Evolutionary conservation across 768 basidiomycete species (phyloP).

Genomic region (Cystofilobasidium macerans): DNA sequence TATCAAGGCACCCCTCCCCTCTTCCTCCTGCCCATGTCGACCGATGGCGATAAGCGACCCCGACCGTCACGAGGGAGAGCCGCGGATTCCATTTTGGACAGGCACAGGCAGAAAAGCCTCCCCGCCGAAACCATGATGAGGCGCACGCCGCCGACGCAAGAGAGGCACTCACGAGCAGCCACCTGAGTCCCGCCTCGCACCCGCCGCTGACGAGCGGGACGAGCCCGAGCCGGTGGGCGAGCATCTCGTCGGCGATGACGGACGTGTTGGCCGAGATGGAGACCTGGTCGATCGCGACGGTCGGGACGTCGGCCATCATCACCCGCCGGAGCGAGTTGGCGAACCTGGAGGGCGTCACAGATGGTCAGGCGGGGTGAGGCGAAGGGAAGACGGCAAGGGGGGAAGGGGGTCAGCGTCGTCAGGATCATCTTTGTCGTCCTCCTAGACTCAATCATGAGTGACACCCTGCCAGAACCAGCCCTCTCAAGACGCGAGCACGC

Average conservation of each 20-base stretch:
- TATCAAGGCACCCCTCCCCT: too few species aligned
- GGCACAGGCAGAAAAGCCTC: too few species aligned
- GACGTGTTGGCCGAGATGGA: conserved; percentile 83
- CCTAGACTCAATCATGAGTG: too few species aligned
- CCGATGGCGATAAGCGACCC: too few species aligned
- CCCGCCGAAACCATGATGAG: too few species aligned
- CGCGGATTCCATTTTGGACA: too few species aligned
- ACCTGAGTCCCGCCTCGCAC: conserved; percentile 70
- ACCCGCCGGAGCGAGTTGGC: conserved; percentile 89
- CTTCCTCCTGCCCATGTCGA: too few species aligned
- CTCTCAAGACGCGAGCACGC: too few species aligned
- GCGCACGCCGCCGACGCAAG: conserved; percentile 7
- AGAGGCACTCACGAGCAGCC: conserved; percentile 30
- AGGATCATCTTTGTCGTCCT: neutral
- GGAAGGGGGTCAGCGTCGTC: conserved; percentile 25
- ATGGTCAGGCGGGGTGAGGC: too few species aligned
- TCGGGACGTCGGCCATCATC: conserved; percentile 93
- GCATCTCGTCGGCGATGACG: conserved; percentile 91
- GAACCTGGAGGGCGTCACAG: conserved; percentile 49
- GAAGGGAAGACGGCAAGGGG: neutral
- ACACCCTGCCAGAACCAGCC: too few species aligned
- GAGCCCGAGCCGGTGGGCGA: conserved; percentile 90
- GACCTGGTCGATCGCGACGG: conserved; percentile 94
- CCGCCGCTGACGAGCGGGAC: conserved; percentile 77
- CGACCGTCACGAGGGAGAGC: too few species aligned